These are phyloP conservation scores for Tuber borchii DNA, from an alignment of 495 filamentous ascomycete genomes.

Conservation along the genomic window DNA sequence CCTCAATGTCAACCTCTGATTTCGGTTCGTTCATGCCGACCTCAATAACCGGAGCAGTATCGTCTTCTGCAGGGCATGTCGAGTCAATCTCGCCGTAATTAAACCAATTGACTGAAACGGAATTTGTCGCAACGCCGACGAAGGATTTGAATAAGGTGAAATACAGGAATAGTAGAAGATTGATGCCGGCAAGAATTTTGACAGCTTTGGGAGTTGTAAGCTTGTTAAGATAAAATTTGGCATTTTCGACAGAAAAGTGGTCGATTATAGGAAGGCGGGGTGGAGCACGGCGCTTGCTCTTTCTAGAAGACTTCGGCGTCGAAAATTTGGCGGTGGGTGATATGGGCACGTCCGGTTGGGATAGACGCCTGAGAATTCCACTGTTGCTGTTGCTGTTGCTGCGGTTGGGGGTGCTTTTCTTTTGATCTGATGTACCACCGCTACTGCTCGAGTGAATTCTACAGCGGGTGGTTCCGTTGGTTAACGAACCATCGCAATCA, in stretches of 20 bases:
- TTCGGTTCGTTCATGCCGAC: neutral
- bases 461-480: slow-evolving; percentile 11
- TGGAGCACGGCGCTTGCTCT: slow-evolving; percentile 6
- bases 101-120: neutral
- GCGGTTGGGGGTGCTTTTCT: slow-evolving; percentile 9
- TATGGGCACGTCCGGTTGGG: neutral
- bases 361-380: slow-evolving; percentile 8
- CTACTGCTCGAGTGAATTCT: slow-evolving; percentile 16
- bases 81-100: neutral
- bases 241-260: neutral
- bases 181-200: slow-evolving; percentile 21
- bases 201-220: slow-evolving; percentile 21
- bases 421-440: slow-evolving; percentile 8
- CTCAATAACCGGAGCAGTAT: neutral
- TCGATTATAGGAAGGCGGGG: neutral
- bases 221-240: slow-evolving; percentile 16
- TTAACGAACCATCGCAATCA: neutral
- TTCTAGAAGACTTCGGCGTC: slow-evolving; percentile 18
- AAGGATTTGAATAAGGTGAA: slow-evolving; percentile 19
- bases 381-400: slow-evolving; percentile 11
- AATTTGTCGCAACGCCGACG: neutral
- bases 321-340: slow-evolving; percentile 4
- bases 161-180: slow-evolving; percentile 26
- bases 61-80: neutral
- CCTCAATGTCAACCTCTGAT: neutral